Evolutionary conservation across 805 yeast genomes (phyloP).

Genomic region (Cyberlindnera samutprakarnensis): DNA sequence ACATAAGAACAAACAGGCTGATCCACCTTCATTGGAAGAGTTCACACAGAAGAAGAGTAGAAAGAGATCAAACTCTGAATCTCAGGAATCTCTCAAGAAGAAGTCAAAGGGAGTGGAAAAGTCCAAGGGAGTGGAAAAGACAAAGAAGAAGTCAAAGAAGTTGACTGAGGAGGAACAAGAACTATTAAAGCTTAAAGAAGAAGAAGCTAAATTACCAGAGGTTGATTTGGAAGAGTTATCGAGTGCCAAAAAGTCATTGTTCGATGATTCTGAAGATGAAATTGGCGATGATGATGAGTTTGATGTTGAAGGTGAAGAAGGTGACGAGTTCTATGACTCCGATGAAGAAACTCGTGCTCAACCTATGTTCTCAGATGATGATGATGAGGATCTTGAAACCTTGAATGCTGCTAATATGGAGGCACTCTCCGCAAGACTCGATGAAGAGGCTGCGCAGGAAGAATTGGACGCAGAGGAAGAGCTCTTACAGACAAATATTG

Average conservation of each 20-base stretch:
- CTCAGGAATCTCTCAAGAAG: conserved; percentile 19
- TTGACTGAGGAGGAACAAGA: conserved; percentile 20
- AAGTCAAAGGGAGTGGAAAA: conserved; percentile 17
- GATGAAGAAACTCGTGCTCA: conserved; percentile 21
- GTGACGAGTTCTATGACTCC: conserved; percentile 20
- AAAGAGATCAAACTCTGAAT: conserved; percentile 26
- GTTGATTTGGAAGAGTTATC: conserved; percentile 62
- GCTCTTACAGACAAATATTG: conserved; percentile 46
- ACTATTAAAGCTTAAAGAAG: conserved; percentile 25
- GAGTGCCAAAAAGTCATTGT: conserved; percentile 64
- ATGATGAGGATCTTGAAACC: conserved; percentile 60
- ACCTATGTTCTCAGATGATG: conserved; percentile 28
- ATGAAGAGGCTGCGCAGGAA: conserved; percentile 49
- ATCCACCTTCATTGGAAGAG: conserved; percentile 85
- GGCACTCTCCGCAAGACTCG: conserved; percentile 60
- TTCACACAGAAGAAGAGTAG: conserved; percentile 41
- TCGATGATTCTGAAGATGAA: conserved; percentile 47
- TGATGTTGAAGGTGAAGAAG: conserved; percentile 49
- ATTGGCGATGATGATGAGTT: conserved; percentile 35
- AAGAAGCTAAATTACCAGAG: conserved; percentile 48
- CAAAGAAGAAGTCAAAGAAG: conserved; percentile 14
- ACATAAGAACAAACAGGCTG: conserved; percentile 87
- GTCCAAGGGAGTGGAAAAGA: conserved; percentile 9
- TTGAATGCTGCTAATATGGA: conserved; percentile 82
- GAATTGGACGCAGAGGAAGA: conserved; percentile 58